phyloP scores from a whole-genome alignment of 192 early-diverging fungal species.

The Martensiomyces pterosporus region DNA sequence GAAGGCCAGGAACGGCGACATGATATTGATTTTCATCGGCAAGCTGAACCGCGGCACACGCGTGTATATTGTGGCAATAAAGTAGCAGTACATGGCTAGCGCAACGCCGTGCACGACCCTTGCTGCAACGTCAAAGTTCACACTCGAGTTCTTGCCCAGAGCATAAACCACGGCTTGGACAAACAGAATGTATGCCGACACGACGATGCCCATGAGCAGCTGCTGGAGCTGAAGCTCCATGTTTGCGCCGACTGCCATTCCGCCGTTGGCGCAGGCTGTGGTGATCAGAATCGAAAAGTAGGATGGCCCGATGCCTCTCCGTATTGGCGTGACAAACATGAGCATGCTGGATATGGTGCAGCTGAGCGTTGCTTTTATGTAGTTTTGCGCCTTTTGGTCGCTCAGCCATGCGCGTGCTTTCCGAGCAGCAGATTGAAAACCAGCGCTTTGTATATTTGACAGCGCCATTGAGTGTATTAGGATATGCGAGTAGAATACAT shows the following conservation, averaged over 20 bases:
- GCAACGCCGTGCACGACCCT: slow-evolving; percentile 14
- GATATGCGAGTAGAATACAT: too few species aligned
- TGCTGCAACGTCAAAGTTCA: slow-evolving; percentile 22
- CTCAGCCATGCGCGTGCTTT: too few species aligned
- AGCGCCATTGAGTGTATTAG: too few species aligned
- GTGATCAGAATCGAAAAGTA: slow-evolving; percentile 33
- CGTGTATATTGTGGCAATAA: slow-evolving; percentile 15
- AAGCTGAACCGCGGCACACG: slow-evolving; percentile 24
- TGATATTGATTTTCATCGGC: slow-evolving; percentile 34
- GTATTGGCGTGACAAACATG: slow-evolving; percentile 20
- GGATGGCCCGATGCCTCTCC: slow-evolving; percentile 12
- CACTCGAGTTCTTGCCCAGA: background rate
- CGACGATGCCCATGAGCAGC: slow-evolving; percentile 12
- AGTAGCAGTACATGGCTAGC: slow-evolving; percentile 28
- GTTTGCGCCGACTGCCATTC: slow-evolving; percentile 37
- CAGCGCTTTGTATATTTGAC: too few species aligned
- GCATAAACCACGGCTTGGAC: slow-evolving; percentile 19
- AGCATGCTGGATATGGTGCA: slow-evolving; percentile 26
- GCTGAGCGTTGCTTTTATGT: slow-evolving; percentile 32
- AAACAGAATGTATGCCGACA: slow-evolving; percentile 21
- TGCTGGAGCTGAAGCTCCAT: slow-evolving; percentile 41
- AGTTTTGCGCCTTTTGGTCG: slow-evolving; percentile 24
- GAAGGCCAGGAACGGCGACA: slow-evolving; percentile 16
- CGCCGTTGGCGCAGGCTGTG: slow-evolving; percentile 36
- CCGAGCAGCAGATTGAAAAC: too few species aligned